Evolutionary conservation across 441 rosid genomes (phyloP), one percentile per base, ranked within the genome.

Genomic region (Jatropha multifida): DNA sequence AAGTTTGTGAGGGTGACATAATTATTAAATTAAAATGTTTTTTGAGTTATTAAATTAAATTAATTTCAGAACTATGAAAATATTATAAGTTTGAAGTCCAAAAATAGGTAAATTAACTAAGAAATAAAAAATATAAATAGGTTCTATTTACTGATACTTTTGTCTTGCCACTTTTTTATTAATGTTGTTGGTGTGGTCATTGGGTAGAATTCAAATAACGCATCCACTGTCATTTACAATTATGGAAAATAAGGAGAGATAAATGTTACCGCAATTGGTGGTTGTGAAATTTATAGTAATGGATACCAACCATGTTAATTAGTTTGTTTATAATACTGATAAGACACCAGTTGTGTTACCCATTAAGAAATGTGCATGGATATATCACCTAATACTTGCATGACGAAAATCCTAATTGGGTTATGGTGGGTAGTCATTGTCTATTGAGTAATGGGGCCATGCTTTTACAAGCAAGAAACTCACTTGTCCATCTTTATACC

Each of bases 361-460:
- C 51, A 38, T 4, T 40, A 44, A 18, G 42, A 2, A 37, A 51
- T 20, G 18, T 15, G 49, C 13, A 58, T 48, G 42, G n/a, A 9
- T 58, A 20, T 38, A 10, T 20, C 38, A 65, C 65, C 41, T 55
- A 71, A 77, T 15, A 2, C 13, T 56, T 72, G 59, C 67, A 55
- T 67, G 72, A 41, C 37, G 8, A 20, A 44, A 63, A 58, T 48
- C 27, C 20, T 58, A 23, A 52, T n/a, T 18, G 41, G 62, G 51
- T 42, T 56, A 27, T 61, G 70, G 59, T 61, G 71, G 40, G 12
- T 13, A 13, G 32, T 74, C 74, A 63, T 20, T 64, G n/a, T 69
- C 65, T 56, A 15, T 41, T 44, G 40, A 74, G 58, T 68, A 32
- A 26, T 63, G 60, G 2, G 26, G 5, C 59, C 23, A 7, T 41